Base-by-base conservation (phyloP, 116 monocot species). In the Papilionanthe hybrid region DNA sequence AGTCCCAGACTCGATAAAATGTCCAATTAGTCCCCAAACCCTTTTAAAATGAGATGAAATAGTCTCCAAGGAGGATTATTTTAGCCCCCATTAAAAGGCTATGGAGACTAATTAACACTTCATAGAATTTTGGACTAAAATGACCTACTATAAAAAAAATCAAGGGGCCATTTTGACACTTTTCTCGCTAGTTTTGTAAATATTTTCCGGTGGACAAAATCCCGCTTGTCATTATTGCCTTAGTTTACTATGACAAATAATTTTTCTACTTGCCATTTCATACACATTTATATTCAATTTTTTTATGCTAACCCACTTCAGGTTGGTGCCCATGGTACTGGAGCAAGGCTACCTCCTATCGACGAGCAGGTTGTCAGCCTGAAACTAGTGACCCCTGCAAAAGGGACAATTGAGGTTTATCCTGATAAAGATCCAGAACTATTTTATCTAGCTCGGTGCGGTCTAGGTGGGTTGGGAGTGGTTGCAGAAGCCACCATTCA, bases 281-380 rank as follows among this genome's bases (percentile, higher is more conserved):
- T 69, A 22, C 15, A 37, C 7, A 29, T 17, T 71, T 8, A 3
- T 29, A 74, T 63, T 72, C 32, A 75, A 72, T 49, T 79, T 75
- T 12, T 20, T 76, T 15, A 30, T 53, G 37, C 37, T 37, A 3
- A 75, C 47, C 72, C 23, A 77, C 50, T 80, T 60, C 82, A 94
- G 98, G 94, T 94, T 79, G 94, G 95, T 83, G 98, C 94, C 32
- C 98, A 94, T 79, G 98, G 98, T 18, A 93, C 95, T 72, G 98
- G 98, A 68, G 93, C 93, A 86, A 88, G 77, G 48, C 85, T 98
- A 82, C 94, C 93, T 57, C 94, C 98, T 29, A 84, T 98, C 67
- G 98, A 98, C 79, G 94, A 98, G 86, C 98, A 98, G 48, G 82
- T 98, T 83, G 68, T 98, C 67, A 93, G 95, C 91, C 93, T 98